Base-by-base conservation (phyloP, 2,329 filamentous ascomycete species). In the Diaporthe aspalathi region DNA sequence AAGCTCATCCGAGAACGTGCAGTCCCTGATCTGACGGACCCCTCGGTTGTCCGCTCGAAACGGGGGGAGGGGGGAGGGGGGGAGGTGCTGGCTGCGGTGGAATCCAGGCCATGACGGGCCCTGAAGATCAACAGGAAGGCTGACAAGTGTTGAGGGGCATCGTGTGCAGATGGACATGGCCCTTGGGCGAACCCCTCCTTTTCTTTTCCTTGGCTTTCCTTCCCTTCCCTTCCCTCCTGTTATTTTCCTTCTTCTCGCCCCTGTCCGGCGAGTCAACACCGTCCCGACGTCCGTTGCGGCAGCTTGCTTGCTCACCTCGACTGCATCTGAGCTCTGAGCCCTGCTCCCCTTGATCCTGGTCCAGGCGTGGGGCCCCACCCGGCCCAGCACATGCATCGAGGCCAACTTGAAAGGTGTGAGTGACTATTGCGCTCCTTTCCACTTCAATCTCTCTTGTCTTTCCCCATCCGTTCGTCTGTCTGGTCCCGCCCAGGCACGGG, bases 361-460 rank as follows among this genome's bases (percentile, higher is more conserved):
- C 32, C 29, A 38, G 24, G 20, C 7, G 11, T 29, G 32, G 32
- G 32, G 32, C 32, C n/a, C 27, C 16, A 68, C 29, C 6, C 29
- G 3, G 38, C 40, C 16, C 40, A 27, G n/a, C n/a, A n/a, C n/a
- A n/a, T n/a, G 52, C n/a, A 57, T 57, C 52, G 45, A 68, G 40
- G 17, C 22, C 66, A 32, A 57, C 22, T 5, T 27, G n/a, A n/a
- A n/a, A n/a, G n/a, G n/a, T n/a, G n/a, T n/a, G n/a, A n/a, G 52
- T 56, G 50, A 32, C 35, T 24, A 27, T 47, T 45, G 38, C 27
- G 17, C 27, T 45, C 35, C 50, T 35, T 56, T 27, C 50, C 65
- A 68, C 66, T 57, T 20, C 66, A 68, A 68, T 57, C 40, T 68
- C 66, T 57, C 66, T 49, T 56, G 27, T 49, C 66, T 49, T 57